Conservation (phyloP, 2,329 filamentous ascomycete genomes). For the Magnaporthiopsis rhizophila region DNA sequence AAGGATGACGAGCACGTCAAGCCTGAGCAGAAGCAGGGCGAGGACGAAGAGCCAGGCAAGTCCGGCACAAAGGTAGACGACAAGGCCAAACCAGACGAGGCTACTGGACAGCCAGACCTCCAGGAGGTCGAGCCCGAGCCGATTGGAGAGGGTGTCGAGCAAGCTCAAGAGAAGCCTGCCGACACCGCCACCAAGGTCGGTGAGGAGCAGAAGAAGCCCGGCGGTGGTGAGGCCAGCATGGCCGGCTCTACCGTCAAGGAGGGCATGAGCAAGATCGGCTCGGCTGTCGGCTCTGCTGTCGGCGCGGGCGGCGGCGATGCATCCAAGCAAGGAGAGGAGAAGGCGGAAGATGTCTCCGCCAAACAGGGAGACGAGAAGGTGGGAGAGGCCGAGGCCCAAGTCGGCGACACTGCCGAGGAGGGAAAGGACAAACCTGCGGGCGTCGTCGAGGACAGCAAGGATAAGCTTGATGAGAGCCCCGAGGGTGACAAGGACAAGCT, state of each 20-base stretch:
- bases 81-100: constrained; percentile 3
- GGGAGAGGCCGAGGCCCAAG: constrained; percentile 9
- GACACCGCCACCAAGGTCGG: constrained; percentile 9
- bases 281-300: constrained; percentile 12
- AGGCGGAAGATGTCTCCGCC: constrained; percentile 10
- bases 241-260: background rate
- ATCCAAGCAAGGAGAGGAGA: constrained; percentile 11
- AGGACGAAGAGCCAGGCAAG: background rate
- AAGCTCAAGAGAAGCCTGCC: constrained; percentile 9
- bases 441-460: constrained; percentile 49
- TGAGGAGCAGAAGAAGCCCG: background rate
- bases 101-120: constrained; percentile 9
- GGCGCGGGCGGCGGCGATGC: constrained; percentile 16
- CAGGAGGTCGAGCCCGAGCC: constrained; percentile 12
- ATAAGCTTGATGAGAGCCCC: constrained; percentile 47
- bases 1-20: background rate
- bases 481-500: constrained; percentile 49
- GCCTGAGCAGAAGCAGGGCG: background rate
- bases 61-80: constrained; percentile 6
- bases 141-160: constrained; percentile 11
- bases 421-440: constrained; percentile 42
- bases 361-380: constrained; percentile 6
- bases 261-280: constrained; percentile 4
- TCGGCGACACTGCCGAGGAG: constrained; percentile 17
- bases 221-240: constrained; percentile 1